These are phyloP conservation scores for Quercus variabilis DNA, from an alignment of 306 rosid genomes.

Conservation along the genomic window DNA sequence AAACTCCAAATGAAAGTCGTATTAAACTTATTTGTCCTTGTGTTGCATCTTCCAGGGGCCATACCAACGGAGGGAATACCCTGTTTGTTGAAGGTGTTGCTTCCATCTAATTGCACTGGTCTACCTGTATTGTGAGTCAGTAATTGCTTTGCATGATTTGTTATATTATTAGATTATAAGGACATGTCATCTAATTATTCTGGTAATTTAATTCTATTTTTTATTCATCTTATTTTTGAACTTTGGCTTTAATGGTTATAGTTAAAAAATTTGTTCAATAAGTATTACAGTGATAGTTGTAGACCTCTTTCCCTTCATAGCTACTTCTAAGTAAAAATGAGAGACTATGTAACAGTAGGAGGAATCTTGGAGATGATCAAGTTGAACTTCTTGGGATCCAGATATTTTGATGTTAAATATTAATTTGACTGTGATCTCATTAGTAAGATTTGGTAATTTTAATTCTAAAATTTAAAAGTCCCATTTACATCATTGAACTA, in stretches of 20 bases:
- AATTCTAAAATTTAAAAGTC: not conserved
- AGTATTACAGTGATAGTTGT: not conserved
- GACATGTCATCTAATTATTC: not conserved
- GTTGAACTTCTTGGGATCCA: not conserved
- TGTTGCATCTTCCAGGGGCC: slow-evolving; percentile 55
- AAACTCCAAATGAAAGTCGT: not conserved
- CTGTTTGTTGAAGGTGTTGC: slow-evolving; percentile 83
- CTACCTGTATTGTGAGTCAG: slow-evolving; percentile 72
- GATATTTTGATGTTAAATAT: not conserved
- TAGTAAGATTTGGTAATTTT: not conserved
- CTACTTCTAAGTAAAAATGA: not conserved
- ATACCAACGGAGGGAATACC: slow-evolving; percentile 96
- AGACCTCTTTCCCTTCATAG: not conserved
- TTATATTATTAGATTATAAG: not conserved
- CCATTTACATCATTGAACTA: not conserved
- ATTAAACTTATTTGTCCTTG: not conserved
- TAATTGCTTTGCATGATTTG: not conserved
- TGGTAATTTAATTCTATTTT: not conserved
- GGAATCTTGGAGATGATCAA: not conserved
- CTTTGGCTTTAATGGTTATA: not conserved
- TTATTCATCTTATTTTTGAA: not conserved
- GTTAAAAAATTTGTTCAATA: not conserved
- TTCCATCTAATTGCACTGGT: slow-evolving; percentile 78
- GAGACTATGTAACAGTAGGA: not conserved
- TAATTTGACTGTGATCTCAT: not conserved